A percentile compares a stretch with the other conserved stretches of the same genome.
Evolutionary conservation across 208 protist genomes (phyloP).

Genomic region (Herpetomonas samuelpessoai): DNA sequence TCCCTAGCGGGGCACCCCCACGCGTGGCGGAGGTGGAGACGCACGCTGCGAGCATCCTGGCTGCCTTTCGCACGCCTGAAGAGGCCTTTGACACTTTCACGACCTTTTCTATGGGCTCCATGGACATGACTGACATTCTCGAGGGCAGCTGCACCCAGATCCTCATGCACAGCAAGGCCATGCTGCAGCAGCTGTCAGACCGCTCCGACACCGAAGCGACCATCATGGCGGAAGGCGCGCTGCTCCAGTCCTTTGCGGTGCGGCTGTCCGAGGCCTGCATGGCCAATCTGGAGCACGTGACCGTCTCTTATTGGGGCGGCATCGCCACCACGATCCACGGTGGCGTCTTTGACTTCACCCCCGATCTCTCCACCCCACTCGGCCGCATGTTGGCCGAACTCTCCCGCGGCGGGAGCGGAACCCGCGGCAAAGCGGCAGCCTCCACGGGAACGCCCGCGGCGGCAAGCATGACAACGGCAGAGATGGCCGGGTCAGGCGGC

Average conservation of each 20-base stretch:
- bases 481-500: background rate
- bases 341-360: constrained; percentile 64
- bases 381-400: constrained; percentile 38
- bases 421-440: background rate
- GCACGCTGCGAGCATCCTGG: constrained; percentile 41
- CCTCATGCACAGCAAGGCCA: constrained; percentile 38
- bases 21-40: constrained; percentile 13
- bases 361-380: constrained; percentile 27
- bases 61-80: constrained; percentile 65
- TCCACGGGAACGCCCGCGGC: constrained; percentile 4
- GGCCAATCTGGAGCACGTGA: constrained; percentile 60
- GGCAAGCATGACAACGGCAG: background rate
- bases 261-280: constrained; percentile 55
- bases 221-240: constrained; percentile 40
- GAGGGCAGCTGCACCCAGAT: constrained; percentile 71
- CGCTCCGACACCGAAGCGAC: constrained; percentile 47
- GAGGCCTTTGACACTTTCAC: constrained; percentile 41
- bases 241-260: constrained; percentile 51
- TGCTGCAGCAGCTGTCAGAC: constrained; percentile 66
- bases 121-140: constrained; percentile 67
- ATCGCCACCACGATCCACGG: constrained; percentile 66
- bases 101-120: constrained; percentile 45
- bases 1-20: too few relatives aligned
- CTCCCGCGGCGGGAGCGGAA: background rate
- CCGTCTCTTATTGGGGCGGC: constrained; percentile 84